Base-by-base conservation (phyloP, 1,139 yeast species). In the Spathaspora jeffriesii region DNA sequence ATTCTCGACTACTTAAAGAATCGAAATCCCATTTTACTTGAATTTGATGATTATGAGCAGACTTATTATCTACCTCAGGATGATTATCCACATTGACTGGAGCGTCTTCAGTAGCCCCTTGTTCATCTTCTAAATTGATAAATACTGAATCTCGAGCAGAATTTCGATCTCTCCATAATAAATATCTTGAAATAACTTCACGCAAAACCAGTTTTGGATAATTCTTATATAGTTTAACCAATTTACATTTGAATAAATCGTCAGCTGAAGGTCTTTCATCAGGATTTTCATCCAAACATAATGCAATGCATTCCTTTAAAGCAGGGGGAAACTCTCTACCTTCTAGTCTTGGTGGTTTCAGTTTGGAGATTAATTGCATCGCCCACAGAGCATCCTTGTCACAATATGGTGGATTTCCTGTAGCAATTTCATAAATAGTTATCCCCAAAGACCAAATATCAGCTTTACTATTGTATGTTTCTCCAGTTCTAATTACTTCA, bases 371-470 rank as follows among this genome's bases (percentile, higher is more conserved):
- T 65, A 93, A 71, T 63, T 90, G 93, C 89, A 95, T 88, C 1
- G 97, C 99, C 70, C 97, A 79, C 73, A 88, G 77, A 1, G 97
- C 97, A 59, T 93, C 99, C 57, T 89, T 90, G 54, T 93, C 98
- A 57, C 97, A 85, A 61, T 91, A 92, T 0, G 99, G 99, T 2
- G 99, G 99, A 57, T 90, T 90, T 0, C 99, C 99, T 0, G 98
- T 92, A 13, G 97, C 96, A 50, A 93, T 85, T 67, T 95, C 99
- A 67, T 85, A 95, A 8, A 91, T 76, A 0, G 99, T 93, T 49
- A 95, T 89, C 15, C 99, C 99, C 45, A 93, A 67, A 1, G 96
- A 88, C 97, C 97, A 90, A 10, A 90, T 88, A 63, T 90, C 97
- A 0, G 95, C 96, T 66, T 88, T 90, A 44, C 83, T 81, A 58